These are phyloP conservation scores for Calonectria pteridis DNA, from an alignment of 2,329 filamentous ascomycete species.

Conservation along the genomic window DNA sequence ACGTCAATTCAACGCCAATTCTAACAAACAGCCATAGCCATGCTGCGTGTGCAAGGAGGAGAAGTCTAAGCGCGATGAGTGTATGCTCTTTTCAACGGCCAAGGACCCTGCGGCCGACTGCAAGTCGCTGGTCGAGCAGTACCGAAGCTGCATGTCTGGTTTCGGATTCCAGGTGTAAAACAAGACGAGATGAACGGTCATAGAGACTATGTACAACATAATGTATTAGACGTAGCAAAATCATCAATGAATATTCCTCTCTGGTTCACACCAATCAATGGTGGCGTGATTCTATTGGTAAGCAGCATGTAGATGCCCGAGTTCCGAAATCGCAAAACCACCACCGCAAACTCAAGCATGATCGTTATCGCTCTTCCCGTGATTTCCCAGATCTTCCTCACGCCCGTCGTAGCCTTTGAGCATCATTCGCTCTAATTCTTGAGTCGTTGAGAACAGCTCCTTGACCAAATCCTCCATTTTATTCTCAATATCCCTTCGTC, in stretches of 20 bases:
- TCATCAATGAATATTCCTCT: constrained; percentile 39
- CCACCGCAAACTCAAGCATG: neutral
- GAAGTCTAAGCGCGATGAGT: constrained; percentile 93
- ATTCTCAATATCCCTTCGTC: constrained; percentile 43
- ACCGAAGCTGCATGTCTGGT: constrained; percentile 91
- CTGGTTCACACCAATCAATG: constrained; percentile 13
- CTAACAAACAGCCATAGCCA: constrained; percentile 67
- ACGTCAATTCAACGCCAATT: constrained; percentile 21
- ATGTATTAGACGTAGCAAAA: constrained; percentile 44
- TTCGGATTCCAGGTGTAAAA: constrained; percentile 84
- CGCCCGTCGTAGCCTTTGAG: constrained; percentile 45
- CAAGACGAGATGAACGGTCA: constrained; percentile 18
- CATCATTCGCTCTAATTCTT: constrained; percentile 47
- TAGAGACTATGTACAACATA: constrained; percentile 41
- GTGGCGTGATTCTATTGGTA: constrained; percentile 40
- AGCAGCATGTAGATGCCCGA: constrained; percentile 4
- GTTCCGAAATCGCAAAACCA: neutral
- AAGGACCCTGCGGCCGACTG: constrained; percentile 88
- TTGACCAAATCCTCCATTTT: constrained; percentile 43
- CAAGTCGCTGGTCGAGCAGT: constrained; percentile 83
- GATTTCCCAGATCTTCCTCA: constrained; percentile 39
- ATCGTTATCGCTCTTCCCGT: neutral
- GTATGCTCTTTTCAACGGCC: constrained; percentile 95
- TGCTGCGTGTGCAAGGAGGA: constrained; percentile 99
- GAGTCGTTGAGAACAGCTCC: constrained; percentile 33